phyloP scores from a whole-genome alignment of 1,284 basidiomycete species.

The Leccinum subrobustum region DNA sequence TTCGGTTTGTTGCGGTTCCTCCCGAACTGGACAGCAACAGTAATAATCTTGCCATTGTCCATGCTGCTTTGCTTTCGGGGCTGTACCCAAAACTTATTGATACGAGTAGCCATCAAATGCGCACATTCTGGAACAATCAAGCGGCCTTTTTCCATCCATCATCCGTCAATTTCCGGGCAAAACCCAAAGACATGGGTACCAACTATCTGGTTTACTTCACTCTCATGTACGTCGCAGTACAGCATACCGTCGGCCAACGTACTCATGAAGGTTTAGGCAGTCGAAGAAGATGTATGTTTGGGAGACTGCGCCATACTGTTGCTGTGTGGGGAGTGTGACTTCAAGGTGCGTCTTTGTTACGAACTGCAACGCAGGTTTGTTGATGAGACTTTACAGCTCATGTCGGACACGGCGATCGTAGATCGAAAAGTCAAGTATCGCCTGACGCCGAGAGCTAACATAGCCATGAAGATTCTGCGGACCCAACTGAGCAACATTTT shows the following conservation, averaged over 20 bases:
- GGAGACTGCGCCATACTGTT: constrained; percentile 88
- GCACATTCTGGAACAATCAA: constrained; percentile 89
- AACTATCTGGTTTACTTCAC: constrained; percentile 87
- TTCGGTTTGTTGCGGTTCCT: constrained; percentile 79
- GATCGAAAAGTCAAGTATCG: constrained; percentile 86
- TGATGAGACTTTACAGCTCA: constrained; percentile 47
- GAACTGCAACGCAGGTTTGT: not conserved
- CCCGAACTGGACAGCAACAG: constrained; percentile 72
- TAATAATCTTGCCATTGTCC: constrained; percentile 62
- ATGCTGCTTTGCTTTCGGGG: constrained; percentile 84
- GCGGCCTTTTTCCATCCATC: constrained; percentile 87
- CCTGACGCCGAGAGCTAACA: constrained; percentile 66
- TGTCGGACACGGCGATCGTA: constrained; percentile 71
- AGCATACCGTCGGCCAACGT: not conserved
- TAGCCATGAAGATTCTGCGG: constrained; percentile 84
- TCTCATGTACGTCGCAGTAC: constrained; percentile 63
- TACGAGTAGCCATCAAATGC: constrained; percentile 44
- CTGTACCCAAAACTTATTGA: constrained; percentile 77
- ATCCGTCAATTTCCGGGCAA: constrained; percentile 80
- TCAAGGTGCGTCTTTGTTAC: constrained; percentile 58
- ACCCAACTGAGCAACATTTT: constrained; percentile 64
- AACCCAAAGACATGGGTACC: constrained; percentile 68
- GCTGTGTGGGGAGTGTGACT: constrained; percentile 90
- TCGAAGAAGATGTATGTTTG: constrained; percentile 94
- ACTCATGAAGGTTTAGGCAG: constrained; percentile 55